Percentiles rank a stretch among this genome's conserved stretches.
Conservation (phyloP, 441 rosid genomes). For the Croton laevigatus region DNA sequence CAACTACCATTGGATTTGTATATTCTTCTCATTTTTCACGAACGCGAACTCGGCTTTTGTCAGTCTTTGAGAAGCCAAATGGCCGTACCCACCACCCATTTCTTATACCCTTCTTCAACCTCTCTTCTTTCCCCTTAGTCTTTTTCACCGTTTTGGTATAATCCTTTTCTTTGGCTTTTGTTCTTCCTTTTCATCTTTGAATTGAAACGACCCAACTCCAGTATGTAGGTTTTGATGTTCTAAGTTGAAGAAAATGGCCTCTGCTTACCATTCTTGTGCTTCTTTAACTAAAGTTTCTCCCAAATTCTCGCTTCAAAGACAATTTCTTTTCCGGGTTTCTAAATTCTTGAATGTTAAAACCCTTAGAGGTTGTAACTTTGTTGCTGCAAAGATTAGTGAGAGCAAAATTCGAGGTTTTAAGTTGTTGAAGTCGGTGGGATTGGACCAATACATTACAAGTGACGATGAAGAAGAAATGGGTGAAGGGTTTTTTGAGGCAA, state of each 20-base stretch:
- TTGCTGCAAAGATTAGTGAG: conserved; percentile 23
- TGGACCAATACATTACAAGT: conserved; percentile 62
- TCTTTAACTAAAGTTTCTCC: conserved; percentile 39
- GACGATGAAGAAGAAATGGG: conserved; percentile 70
- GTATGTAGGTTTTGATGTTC: too few relatives aligned
- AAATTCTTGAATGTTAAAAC: conserved; percentile 28
- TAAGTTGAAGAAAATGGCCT: conserved; percentile 37
- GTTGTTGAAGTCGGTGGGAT: conserved; percentile 49
- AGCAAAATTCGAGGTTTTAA: conserved; percentile 34
- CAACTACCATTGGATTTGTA: too few relatives aligned
- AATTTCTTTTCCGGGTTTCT: conserved; percentile 21
- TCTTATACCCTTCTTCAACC: too few relatives aligned
- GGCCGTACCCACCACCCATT: too few relatives aligned
- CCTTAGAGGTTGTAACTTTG: conserved; percentile 26
- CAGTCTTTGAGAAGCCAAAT: too few relatives aligned
- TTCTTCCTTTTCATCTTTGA: too few relatives aligned
- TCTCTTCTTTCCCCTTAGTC: too few relatives aligned
- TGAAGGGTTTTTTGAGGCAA: conserved; percentile 77
- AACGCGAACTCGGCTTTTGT: too few relatives aligned
- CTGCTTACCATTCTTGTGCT: conserved; percentile 30
- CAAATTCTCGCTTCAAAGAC: conserved; percentile 27
- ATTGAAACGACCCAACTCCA: too few relatives aligned
- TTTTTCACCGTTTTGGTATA: too few relatives aligned
- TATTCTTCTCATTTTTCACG: too few relatives aligned
- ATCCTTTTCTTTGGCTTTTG: too few relatives aligned